Evolutionary conservation across 768 basidiomycete species (phyloP), one percentile per base, ranked within the genome.

Genomic region (Xerocomellus amylosporus): DNA sequence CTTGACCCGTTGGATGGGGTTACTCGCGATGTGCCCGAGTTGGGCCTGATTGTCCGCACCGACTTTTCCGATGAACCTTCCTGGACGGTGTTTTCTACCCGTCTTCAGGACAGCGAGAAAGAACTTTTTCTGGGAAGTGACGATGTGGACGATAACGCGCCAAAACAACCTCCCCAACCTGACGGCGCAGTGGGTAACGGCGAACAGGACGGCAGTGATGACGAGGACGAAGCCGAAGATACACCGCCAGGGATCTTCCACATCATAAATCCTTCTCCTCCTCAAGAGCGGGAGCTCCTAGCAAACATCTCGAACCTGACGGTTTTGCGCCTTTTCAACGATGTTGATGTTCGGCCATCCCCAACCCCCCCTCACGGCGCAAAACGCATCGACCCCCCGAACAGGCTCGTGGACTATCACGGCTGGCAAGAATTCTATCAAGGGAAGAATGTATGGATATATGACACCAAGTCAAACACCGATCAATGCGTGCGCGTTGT

Each of bases 381-480:
- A 26, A 77, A 73, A 46, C 80, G 77, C 42, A 69, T 80, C 51
- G 68, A 72, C 13, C 76, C 81, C 13, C 75, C 75, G 20, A 83
- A 86, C 65, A 76, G 80, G 40, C 76, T 91, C 17, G 77, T 86
- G 31, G 86, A 87, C 64, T 70, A 74, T 46, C 73, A 74, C 26
- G 84, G 86, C 3, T 83, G 82, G 79, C 89, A 90, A 69, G 90
- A 91, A 67, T 75, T 83, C 15, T 92, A 91, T 64, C 64, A 66
- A 4, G 89, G 90, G 12, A 79, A 81, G 60, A 79, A 75, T 31
- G 60, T 91, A 22, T 91, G 90, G 90, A 78, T 91, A 48, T 92
- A 90, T 63, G 89, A 91, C 62, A 61, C 74, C 8, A 72, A 70
- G 59, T 89, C 88, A 10, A 87, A 88, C 62, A 51, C 48, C 14